A percentile compares a stretch with the other conserved stretches of the same genome.
These are phyloP conservation scores for Baorangia bicolor DNA, from an alignment of 768 basidiomycete species.

Conservation along the genomic window DNA sequence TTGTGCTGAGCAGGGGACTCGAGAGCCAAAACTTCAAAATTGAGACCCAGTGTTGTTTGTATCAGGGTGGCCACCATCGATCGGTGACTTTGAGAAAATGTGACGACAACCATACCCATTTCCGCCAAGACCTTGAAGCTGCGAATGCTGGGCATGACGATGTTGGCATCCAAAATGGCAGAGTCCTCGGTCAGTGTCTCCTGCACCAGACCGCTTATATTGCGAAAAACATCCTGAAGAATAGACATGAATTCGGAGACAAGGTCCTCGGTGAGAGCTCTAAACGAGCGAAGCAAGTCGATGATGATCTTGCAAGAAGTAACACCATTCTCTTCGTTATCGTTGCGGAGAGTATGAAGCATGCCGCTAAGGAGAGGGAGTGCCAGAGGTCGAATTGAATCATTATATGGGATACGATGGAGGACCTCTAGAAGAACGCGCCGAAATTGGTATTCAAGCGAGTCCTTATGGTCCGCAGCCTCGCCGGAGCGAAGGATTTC, in stretches of 20 bases:
- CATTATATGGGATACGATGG: slow-evolving; percentile 81
- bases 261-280: slow-evolving; percentile 67
- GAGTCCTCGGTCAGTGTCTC: slow-evolving; percentile 75
- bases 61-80: slow-evolving; percentile 63
- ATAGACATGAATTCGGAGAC: slow-evolving; percentile 78
- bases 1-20: slow-evolving; percentile 81
- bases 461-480: slow-evolving; percentile 64
- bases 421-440: slow-evolving; percentile 86
- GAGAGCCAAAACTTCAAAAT: slow-evolving; percentile 73
- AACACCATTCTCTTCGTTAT: slow-evolving; percentile 96
- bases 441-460: slow-evolving; percentile 77
- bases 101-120: slow-evolving; percentile 88
- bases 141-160: slow-evolving; percentile 65
- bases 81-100: slow-evolving; percentile 83
- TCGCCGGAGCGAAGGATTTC: slow-evolving; percentile 71
- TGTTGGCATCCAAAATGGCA: slow-evolving; percentile 49
- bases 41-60: slow-evolving; percentile 68
- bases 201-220: slow-evolving; percentile 68
- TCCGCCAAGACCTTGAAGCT: slow-evolving; percentile 96
- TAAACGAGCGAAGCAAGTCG: slow-evolving; percentile 81
- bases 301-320: slow-evolving; percentile 89
- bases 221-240: slow-evolving; percentile 75
- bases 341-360: slow-evolving; percentile 78
- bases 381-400: slow-evolving; percentile 70
- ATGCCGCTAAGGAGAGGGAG: slow-evolving; percentile 72